Percentiles rank a stretch among this genome's conserved stretches.
Conservation (phyloP, 2,329 filamentous ascomycete genomes). For the Exophiala sp. region DNA sequence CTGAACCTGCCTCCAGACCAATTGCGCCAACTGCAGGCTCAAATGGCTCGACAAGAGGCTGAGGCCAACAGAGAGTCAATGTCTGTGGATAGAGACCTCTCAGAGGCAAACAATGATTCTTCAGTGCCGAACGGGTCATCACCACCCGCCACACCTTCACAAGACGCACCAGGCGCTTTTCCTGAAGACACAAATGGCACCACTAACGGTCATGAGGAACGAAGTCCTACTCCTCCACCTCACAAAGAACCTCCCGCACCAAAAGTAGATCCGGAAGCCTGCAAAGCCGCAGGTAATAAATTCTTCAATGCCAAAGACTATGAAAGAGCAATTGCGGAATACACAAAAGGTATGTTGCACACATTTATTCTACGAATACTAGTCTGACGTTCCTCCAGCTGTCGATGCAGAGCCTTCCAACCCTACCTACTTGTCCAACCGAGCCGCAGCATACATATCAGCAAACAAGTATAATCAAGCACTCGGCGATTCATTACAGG, state of each 20-base stretch:
- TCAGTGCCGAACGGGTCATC: constrained; percentile 16
- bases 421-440: constrained; percentile 88
- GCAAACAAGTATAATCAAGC: constrained; percentile 75
- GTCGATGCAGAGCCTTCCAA: constrained; percentile 83
- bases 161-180: constrained; percentile 23
- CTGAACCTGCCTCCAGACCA: constrained; percentile 88
- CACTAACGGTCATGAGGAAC: constrained; percentile 35
- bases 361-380: not conserved
- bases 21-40: constrained; percentile 66
- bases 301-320: constrained; percentile 96
- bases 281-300: constrained; percentile 91
- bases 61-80: constrained; percentile 44
- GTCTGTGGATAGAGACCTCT: constrained; percentile 70
- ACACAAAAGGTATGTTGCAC: constrained; percentile 72
- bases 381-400: constrained; percentile 53
- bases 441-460: constrained; percentile 90
- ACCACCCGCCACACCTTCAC: constrained; percentile 24
- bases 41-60: constrained; percentile 44
- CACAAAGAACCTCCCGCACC: constrained; percentile 45
- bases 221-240: constrained; percentile 46
- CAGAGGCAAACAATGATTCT: constrained; percentile 17
- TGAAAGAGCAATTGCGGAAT: constrained; percentile 81
- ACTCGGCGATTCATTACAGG: constrained; percentile 78
- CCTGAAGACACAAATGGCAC: constrained; percentile 22
- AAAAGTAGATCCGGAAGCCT: constrained; percentile 77